Base-by-base conservation (phyloP, 345 rosid species). In the Boechera retrofracta region DNA sequence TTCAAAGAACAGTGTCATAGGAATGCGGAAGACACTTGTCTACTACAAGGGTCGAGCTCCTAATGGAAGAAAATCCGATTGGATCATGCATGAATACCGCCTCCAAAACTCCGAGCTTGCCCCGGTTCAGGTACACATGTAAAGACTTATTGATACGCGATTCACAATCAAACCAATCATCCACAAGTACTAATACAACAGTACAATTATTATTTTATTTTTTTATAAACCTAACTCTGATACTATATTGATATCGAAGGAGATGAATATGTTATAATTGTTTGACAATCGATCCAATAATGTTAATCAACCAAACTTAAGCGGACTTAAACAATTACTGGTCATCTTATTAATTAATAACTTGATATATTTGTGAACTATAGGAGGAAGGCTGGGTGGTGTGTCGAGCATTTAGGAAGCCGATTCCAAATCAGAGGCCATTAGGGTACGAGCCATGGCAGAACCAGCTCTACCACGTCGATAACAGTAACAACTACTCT, bases 321-420 rank as follows among this genome's bases (percentile, higher is more conserved):
- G 24, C 21, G 21, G 16, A 11, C 21, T 5, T 13, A 36, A 52
- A 18, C 56, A 31, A 7, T 18, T 8, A 59, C 13, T 10, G 13
- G 26, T 52, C 16, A 26, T 60, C 56, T 83, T 45, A 21, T 21
- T 21, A 21, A 33, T 12, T 71, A 33, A 5, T 57, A 57, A 11
- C 21, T 12, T 33, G 31, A 32, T 42, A 58, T 66, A 5, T 66
- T 10, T 66, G 41, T 72, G 45, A 67, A 53, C 55, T 67, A 28
- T 45, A 94, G 97, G 98, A 94, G 76, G 97, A 92, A 83, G 98
- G 97, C 54, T 94, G 98, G 98, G 98, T 90, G 39, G 98, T 94
- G 2, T 94, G 98, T 81, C 68, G 95, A 70, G 98, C 97, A 77
- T 94, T 94, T 78, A 86, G 79, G 83, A 94, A 94, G 85, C 97